Percentiles rank a stretch among this genome's conserved stretches.
These are phyloP conservation scores for Aspergillus brasiliensis DNA, from an alignment of 2,329 filamentous ascomycete species.

Conservation along the genomic window DNA sequence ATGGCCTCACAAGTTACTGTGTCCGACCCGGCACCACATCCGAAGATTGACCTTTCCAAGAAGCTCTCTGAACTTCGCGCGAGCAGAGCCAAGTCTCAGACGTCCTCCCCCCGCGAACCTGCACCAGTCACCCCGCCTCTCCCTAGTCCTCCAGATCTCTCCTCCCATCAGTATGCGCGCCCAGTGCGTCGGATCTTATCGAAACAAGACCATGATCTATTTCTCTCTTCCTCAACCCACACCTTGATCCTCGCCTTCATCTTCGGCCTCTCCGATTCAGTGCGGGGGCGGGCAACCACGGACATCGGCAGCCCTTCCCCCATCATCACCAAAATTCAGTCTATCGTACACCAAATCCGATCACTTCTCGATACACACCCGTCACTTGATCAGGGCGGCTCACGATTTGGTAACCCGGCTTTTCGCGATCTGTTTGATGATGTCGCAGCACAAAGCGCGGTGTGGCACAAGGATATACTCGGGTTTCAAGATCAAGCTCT, in stretches of 20 bases:
- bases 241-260: conserved; percentile 79
- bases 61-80: conserved; percentile 43
- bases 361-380: conserved; percentile 69
- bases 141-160: conserved; percentile 65
- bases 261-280: conserved; percentile 81
- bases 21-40: conserved; percentile 19
- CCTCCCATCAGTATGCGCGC: conserved; percentile 61
- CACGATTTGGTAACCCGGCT: conserved; percentile 89
- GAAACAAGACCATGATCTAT: conserved; percentile 75
- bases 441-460: conserved; percentile 40
- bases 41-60: conserved; percentile 42
- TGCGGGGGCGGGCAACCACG: conserved; percentile 53
- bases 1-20: conserved; percentile 26
- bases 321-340: conserved; percentile 64
- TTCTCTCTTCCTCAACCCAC: conserved; percentile 75
- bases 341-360: conserved; percentile 70
- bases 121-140: conserved; percentile 75
- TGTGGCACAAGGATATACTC: conserved; percentile 47
- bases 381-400: conserved; percentile 81
- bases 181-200: conserved; percentile 83
- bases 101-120: conserved; percentile 49
- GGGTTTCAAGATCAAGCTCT: conserved; percentile 50
- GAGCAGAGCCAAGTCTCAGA: conserved; percentile 34
- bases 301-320: conserved; percentile 52
- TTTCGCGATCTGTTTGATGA: conserved; percentile 77